Percentiles rank a stretch among this genome's conserved stretches.
Conservation (phyloP, 441 rosid species). For the Gossypium trilobum region DNA sequence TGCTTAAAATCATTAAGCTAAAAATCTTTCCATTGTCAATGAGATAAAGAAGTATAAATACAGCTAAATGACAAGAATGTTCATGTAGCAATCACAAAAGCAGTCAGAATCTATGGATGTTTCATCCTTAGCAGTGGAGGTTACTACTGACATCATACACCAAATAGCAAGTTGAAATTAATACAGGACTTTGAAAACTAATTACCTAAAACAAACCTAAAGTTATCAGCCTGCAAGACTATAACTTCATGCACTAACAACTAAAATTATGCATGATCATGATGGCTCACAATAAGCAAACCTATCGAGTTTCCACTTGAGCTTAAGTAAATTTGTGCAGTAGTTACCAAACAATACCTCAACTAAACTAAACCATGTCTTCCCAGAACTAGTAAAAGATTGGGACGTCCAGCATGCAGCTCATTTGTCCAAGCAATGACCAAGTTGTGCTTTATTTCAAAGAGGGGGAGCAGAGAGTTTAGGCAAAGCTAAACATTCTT, state of each 20-base stretch:
- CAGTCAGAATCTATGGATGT: neutral
- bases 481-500: slow-evolving; percentile 12
- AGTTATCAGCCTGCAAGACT: slow-evolving; percentile 1
- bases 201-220: neutral
- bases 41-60: neutral
- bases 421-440: neutral
- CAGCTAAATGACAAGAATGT: neutral
- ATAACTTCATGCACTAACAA: neutral
- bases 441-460: neutral
- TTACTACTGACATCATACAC: slow-evolving; percentile 1
- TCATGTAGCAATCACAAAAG: slow-evolving; percentile 4
- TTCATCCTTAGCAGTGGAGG: neutral
- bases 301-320: neutral
- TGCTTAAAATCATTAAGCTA: neutral
- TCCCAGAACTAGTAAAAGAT: neutral
- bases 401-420: neutral
- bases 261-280: neutral
- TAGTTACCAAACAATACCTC: neutral
- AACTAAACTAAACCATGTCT: slow-evolving; percentile 2
- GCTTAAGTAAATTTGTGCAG: neutral
- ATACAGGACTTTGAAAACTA: neutral
- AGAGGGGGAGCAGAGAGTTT: neutral
- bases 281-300: neutral
- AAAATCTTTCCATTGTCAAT: neutral
- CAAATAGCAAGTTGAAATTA: neutral